These are phyloP conservation scores for Salix udensis DNA, from an alignment of 345 rosid species.

Conservation along the genomic window DNA sequence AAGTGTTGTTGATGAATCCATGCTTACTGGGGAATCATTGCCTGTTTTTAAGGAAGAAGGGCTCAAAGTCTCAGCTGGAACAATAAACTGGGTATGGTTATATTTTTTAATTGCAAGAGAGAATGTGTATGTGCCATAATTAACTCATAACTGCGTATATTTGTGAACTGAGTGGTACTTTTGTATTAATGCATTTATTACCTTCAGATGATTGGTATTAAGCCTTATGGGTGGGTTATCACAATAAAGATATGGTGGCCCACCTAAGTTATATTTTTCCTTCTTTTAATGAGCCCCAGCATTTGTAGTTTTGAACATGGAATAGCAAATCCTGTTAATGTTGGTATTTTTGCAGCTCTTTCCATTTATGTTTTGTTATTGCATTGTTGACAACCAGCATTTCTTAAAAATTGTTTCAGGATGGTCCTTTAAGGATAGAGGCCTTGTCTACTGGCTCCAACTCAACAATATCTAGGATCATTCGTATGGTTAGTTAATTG, in stretches of 20 bases:
- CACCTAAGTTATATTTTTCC: constrained; percentile 2
- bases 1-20: constrained; percentile 96
- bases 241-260: not conserved
- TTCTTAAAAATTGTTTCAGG: constrained; percentile 49
- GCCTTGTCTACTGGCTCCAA: constrained; percentile 80
- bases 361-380: not conserved
- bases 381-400: not conserved
- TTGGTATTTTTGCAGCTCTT: constrained; percentile 4
- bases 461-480: constrained; percentile 83
- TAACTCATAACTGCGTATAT: constrained; percentile 3
- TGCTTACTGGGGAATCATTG: constrained; percentile 96
- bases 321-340: not conserved
- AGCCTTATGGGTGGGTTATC: not conserved
- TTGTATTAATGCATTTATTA: not conserved
- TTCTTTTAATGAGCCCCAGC: not conserved
- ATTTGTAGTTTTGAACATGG: not conserved
- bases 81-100: constrained; percentile 75
- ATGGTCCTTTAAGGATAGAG: constrained; percentile 86
- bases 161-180: not conserved
- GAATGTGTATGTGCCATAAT: not conserved
- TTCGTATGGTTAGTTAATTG: constrained; percentile 62
- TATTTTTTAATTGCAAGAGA: constrained; percentile 8
- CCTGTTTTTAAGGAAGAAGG: constrained; percentile 85
- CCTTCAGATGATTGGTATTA: not conserved
- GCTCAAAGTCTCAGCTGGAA: constrained; percentile 80